A percentile compares a stretch with the other conserved stretches of the same genome.
phyloP scores from a whole-genome alignment of 2,329 filamentous ascomycete species.

The Fonsecaea multimorphosa region DNA sequence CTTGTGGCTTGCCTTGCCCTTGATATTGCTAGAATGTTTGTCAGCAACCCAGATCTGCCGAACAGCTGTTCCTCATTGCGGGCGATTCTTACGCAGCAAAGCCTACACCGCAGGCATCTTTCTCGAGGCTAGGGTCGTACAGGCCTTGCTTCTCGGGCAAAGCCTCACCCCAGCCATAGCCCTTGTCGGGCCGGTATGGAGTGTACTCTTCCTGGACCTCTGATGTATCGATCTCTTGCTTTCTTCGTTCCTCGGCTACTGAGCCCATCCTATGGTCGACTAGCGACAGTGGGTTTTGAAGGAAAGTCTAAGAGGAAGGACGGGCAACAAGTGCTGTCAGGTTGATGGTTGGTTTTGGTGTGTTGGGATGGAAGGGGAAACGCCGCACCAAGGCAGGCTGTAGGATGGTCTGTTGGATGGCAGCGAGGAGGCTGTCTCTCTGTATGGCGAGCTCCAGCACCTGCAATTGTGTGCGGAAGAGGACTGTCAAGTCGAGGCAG shows the following conservation, averaged over 20 bases:
- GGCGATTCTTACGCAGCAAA: conserved; percentile 99
- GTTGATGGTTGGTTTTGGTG: neutral
- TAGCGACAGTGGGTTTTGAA: conserved; percentile 23
- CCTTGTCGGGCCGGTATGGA: conserved; percentile 62
- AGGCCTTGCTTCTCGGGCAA: conserved; percentile 98
- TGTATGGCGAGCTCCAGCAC: conserved; percentile 25
- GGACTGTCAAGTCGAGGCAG: neutral
- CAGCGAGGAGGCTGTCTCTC: conserved; percentile 35
- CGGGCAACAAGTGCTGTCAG: neutral
- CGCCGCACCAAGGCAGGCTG: neutral
- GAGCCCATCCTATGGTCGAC: conserved; percentile 56
- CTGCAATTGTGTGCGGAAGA: conserved; percentile 17
- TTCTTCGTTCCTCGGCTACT: conserved; percentile 55
- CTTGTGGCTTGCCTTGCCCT: conserved; percentile 96
- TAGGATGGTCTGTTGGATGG: conserved; percentile 4
- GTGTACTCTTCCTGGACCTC: conserved; percentile 56
- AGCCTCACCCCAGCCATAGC: conserved; percentile 93
- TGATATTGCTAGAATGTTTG: conserved; percentile 76
- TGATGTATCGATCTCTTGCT: conserved; percentile 52
- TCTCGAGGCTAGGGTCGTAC: conserved; percentile 94
- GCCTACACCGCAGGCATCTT: conserved; percentile 99
- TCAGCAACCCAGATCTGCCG: neutral
- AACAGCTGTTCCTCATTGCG: conserved; percentile 77
- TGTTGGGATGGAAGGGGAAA: neutral
- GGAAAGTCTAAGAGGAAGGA: neutral